Base-by-base conservation (phyloP, 73 alveolate species). In the Urostyla sp. region DNA sequence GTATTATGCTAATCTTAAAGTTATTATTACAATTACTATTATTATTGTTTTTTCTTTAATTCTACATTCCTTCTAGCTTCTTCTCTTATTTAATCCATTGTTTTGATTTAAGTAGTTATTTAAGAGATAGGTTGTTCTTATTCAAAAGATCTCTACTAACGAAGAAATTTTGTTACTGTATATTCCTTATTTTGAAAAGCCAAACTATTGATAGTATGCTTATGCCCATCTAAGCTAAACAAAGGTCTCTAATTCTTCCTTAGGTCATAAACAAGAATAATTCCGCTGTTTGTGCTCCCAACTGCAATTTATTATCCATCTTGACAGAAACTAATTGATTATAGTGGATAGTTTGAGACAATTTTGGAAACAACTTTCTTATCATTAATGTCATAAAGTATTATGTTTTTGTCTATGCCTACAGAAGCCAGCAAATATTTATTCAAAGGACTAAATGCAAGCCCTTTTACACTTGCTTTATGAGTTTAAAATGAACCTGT, bases 271-370 rank as follows among this genome's bases (percentile, higher is more conserved):
- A 88, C 85, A 55, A 27, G 52, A 0, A 88, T 18, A n/a, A 5
- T 36, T 23, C 87, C 87, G n/a, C 45, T 3, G 66, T 58, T 46
- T 37, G 60, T 34, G 15, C 92, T 80, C 32, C 95, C 95, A 0
- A 67, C 90, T 1, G 91, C 91, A 0, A 88, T 48, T 2, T 92
- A 84, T 32, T 46, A 74, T 0, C 95, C 95, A 83, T 88, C 95
- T 38, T 23, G 13, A 37, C 44, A 27, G 69, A 83, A 84, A 26
- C 87, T 60, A 20, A 88, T 37, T 2, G 86, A 76, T 35, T 90
- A 60, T 7, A 88, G 48, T 5, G 92, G 87, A 15, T 82, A 55
- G 21, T 56, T 79, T 32, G 87, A 35, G 26, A 32, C 79, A 11
- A 88, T 56, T 0, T 53, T 87, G 48, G 75, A 74, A 20, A 88